Evolutionary conservation across 305 asterid genomes (phyloP).

Genomic region (Fraxinus ornus): DNA sequence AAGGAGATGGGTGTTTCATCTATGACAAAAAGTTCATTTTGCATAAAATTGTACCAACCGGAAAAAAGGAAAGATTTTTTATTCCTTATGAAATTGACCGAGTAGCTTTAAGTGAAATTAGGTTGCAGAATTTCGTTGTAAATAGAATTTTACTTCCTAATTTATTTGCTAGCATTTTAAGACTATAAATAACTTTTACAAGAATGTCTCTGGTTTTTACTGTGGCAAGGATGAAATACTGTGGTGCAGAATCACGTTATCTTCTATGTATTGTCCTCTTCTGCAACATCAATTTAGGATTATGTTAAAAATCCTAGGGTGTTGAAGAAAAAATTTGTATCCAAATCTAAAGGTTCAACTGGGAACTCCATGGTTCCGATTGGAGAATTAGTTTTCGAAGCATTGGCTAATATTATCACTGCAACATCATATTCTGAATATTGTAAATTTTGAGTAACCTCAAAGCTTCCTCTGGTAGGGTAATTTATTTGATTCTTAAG

Average conservation of each 20-base stretch:
- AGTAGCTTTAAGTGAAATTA: conserved; percentile 21
- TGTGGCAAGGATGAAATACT: conserved; percentile 4
- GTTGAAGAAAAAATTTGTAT: conserved; percentile 55
- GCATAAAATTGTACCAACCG: too few relatives aligned
- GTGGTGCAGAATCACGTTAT: conserved; percentile 15
- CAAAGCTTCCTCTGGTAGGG: too few relatives aligned
- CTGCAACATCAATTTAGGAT: not conserved
- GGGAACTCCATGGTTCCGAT: too few relatives aligned
- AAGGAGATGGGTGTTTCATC: too few relatives aligned
- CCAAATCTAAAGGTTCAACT: conserved; percentile 42
- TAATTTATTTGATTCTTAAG: too few relatives aligned
- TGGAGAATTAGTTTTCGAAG: too few relatives aligned
- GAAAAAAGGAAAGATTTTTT: too few relatives aligned
- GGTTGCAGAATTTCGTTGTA: conserved; percentile 5
- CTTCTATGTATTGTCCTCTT: conserved; percentile 5
- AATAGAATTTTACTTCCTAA: not conserved
- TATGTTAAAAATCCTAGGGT: conserved; percentile 13
- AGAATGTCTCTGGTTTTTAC: not conserved
- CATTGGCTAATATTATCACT: too few relatives aligned
- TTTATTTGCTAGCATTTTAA: not conserved
- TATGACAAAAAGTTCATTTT: too few relatives aligned
- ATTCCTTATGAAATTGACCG: not conserved
- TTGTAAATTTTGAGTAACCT: too few relatives aligned
- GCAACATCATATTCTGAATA: too few relatives aligned
- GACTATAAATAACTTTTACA: conserved; percentile 7